Evolutionary conservation across 2,329 filamentous ascomycete species (phyloP), one percentile per base, ranked within the genome.

Genomic region (Neofusicoccum umdonicola): DNA sequence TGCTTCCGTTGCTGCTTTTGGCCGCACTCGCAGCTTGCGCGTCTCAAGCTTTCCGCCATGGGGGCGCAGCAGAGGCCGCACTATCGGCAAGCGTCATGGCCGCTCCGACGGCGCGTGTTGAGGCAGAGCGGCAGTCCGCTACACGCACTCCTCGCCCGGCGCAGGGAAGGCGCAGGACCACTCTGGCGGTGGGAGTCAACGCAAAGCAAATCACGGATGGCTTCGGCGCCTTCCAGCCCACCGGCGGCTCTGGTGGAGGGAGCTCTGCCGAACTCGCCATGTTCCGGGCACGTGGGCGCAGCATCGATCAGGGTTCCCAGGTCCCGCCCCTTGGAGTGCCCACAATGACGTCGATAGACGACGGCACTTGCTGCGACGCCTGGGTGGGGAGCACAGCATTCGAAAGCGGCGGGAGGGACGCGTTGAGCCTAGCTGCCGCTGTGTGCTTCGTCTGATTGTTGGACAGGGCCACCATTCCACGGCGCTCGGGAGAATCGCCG

Each of bases 401-500:
- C 41, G 22, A 60, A 45, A 39, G 31, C 56, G 56, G 56, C 56
- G 42, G 42, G 56, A 39, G 56, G 42, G 42, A 60, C 56, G 42
- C 22, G 56, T 47, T 60, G 56, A 60, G 56, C 56, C 56, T 60
- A 60, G 42, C 42, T 60, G 56, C 56, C 56, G 56, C 56, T 27
- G 42, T 47, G 27, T 44, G 54, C 54, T 52, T 62, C 47, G 47
- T 62, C 60, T 62, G 37, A 51, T 34, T 62, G 61, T 63, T 63
- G 48, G 56, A 45, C 39, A 51, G 61, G 42, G 48, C 61, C 22
- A 44, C 37, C 37, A 42, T 51, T 54, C 15, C 39, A 56, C 35
- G 62, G 62, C 35, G 44, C 50, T 54, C 62, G 62, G 62, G 62
- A 64, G 62, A 64, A 64, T 64, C 62, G 51, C 62, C 62, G 62